Conservation (phyloP, 306 rosid genomes). For the Cicer yamashitae region DNA sequence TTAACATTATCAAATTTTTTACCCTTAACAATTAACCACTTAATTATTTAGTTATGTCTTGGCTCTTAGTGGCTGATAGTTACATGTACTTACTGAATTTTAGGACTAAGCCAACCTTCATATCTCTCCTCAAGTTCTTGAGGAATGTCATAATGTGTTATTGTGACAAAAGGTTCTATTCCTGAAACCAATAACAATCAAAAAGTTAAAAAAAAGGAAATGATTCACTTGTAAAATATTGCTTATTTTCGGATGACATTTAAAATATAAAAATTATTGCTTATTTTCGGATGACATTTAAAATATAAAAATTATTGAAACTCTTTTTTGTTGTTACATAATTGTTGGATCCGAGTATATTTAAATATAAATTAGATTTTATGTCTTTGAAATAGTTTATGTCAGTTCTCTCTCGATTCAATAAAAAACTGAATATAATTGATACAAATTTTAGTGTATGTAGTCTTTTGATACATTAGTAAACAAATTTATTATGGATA, state of each 20-base stretch:
- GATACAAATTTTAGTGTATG: too few species aligned
- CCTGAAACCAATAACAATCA: constrained; percentile 2
- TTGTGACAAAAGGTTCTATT: constrained; percentile 57
- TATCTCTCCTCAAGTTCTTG: constrained; percentile 51
- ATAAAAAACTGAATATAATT: too few species aligned
- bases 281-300: not conserved
- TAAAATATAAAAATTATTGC: too few species aligned
- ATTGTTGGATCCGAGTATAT: not conserved
- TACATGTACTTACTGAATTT: constrained; percentile 45
- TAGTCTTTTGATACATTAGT: too few species aligned
- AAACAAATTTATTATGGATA: too few species aligned
- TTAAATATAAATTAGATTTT: not conserved
- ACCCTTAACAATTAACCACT: too few species aligned
- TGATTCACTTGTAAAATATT: constrained; percentile 1
- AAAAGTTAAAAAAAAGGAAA: not conserved
- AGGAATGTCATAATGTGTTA: constrained; percentile 57
- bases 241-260: not conserved
- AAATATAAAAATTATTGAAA: too few species aligned
- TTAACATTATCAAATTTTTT: too few species aligned
- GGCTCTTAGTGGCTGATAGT: not conserved
- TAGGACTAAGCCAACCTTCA: constrained; percentile 52
- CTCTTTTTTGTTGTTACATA: not conserved
- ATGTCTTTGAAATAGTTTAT: not conserved
- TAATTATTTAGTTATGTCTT: too few species aligned
- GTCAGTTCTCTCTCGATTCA: too few species aligned